A percentile compares a stretch with the other conserved stretches of the same genome.
Conservation (phyloP, 805 yeast species). For the Saccharomyces cerevisiae region DNA sequence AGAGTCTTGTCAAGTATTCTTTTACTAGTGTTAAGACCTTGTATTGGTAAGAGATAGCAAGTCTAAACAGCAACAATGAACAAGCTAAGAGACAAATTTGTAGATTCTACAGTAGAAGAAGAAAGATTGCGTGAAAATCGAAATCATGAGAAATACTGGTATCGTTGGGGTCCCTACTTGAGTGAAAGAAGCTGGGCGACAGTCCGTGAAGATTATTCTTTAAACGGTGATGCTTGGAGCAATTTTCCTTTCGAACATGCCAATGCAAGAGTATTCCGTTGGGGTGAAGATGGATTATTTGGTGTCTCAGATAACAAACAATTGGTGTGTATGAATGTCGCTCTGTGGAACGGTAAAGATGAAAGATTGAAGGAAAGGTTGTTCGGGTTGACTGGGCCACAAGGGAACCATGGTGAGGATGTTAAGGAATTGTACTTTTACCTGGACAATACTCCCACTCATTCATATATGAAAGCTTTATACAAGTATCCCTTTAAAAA, state of each 20-base stretch:
- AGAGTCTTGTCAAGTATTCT: not conserved
- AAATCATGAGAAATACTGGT: conserved; percentile 50
- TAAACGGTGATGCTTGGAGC: conserved; percentile 85
- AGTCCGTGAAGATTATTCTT: conserved; percentile 82
- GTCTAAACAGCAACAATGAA: conserved; percentile 8
- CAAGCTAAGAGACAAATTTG: conserved; percentile 16
- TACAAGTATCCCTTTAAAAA: conserved; percentile 84
- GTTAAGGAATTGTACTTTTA: conserved; percentile 82
- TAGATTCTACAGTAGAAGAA: conserved; percentile 29
- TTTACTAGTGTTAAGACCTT: not conserved
- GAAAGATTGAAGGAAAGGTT: conserved; percentile 75
- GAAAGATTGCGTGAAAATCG: conserved; percentile 32
- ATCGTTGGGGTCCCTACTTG: conserved; percentile 86
- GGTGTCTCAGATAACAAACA: conserved; percentile 86
- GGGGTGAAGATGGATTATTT: conserved; percentile 95
- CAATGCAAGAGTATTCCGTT: conserved; percentile 68
- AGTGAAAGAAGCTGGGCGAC: conserved; percentile 85
- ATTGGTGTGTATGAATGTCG: conserved; percentile 63
- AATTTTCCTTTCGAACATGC: conserved; percentile 84
- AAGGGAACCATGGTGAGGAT: conserved; percentile 95
- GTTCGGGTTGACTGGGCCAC: conserved; percentile 85
- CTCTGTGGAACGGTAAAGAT: conserved; percentile 88
- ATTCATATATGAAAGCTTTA: conserved; percentile 82
- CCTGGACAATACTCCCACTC: conserved; percentile 87
- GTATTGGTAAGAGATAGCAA: not conserved